phyloP scores from a whole-genome alignment of 495 filamentous ascomycete species.

The Aspergillus indologenus region DNA sequence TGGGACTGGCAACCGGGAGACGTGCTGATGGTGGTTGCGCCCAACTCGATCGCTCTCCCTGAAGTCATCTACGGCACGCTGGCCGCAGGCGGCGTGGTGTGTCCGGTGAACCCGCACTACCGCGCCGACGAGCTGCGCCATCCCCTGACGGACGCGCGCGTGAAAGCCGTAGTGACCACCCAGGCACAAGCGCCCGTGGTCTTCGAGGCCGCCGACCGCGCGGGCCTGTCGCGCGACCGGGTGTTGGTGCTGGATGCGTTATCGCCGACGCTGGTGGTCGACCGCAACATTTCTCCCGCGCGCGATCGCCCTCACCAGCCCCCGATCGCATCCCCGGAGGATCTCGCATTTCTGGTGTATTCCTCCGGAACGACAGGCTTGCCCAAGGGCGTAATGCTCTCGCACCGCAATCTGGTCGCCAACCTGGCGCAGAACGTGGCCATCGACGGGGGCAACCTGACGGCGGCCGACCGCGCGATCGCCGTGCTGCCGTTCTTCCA shows the following conservation, averaged over 20 bases:
- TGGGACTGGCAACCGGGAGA: slow-evolving; percentile 78
- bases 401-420: slow-evolving; percentile 70
- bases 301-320: slow-evolving; percentile 9
- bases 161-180: slow-evolving; percentile 69
- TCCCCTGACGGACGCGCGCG: slow-evolving; percentile 69
- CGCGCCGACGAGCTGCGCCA: slow-evolving; percentile 73
- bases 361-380: slow-evolving; percentile 79
- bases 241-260: slow-evolving; percentile 45
- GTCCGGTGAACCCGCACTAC: slow-evolving; percentile 80
- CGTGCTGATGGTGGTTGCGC: slow-evolving; percentile 58
- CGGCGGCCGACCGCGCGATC: slow-evolving; percentile 60
- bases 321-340: slow-evolving; percentile 30
- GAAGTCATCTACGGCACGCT: slow-evolving; percentile 67
- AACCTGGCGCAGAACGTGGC: slow-evolving; percentile 54
- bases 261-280: background rate
- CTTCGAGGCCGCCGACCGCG: slow-evolving; percentile 56
- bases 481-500: slow-evolving; percentile 84
- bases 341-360: slow-evolving; percentile 65
- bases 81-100: slow-evolving; percentile 72
- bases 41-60: slow-evolving; percentile 67
- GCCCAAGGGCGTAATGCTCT: slow-evolving; percentile 82
- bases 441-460: slow-evolving; percentile 55
- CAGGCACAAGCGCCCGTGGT: slow-evolving; percentile 56
- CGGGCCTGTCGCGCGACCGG: slow-evolving; percentile 54
- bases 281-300: background rate